Evolutionary conservation across 192 early-diverging fungal species (phyloP), one percentile per base, ranked within the genome.

Genomic region (Podila verticillata): DNA sequence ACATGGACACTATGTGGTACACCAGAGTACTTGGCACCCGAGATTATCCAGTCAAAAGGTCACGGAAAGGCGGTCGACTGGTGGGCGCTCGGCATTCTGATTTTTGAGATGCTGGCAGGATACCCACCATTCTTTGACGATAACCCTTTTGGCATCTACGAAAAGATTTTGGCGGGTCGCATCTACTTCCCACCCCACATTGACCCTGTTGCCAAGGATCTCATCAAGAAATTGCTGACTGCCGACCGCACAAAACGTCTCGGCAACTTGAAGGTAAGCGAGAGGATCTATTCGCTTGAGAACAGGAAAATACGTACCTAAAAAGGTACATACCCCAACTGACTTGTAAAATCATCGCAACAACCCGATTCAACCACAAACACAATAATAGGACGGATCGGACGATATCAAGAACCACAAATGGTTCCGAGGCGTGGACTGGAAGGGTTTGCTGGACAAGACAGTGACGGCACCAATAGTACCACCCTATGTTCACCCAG

Each of bases 1-100:
- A 99, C 97, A 49, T 99, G 96, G 96, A 99, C 97, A 54, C 83
- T 99, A 62, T 99, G 97, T 84, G 97, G 97, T 24, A 99, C 97
- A 7, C 96, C 96, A 57, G 97, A 98, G 77, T 99, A 99, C 82
- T 84, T 99, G 54, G 97, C 97, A 48, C 97, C 97, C 19, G 94
- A 93, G 84, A 99, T 99, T 65, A 99, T 99, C 85, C 95, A 97
- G 84, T 92, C 91, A 69, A 96, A 95, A 87, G 97, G 97, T 22
- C 96, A 99, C 75, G 95, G 96, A 20, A 98, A 97, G 75, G 92
- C 97, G 7, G 97, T 99, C 10, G 97, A 99, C 82, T 99, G 97
- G 97, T 99, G 97, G 97, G 96, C 96, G 28, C 86, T 99, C 48
- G 97, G 97, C 51, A 97, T 99, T 64, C 84, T 99, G 44, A 95